Conservation (phyloP, 139 green algal species). For the Coccomyxa sp. region DNA sequence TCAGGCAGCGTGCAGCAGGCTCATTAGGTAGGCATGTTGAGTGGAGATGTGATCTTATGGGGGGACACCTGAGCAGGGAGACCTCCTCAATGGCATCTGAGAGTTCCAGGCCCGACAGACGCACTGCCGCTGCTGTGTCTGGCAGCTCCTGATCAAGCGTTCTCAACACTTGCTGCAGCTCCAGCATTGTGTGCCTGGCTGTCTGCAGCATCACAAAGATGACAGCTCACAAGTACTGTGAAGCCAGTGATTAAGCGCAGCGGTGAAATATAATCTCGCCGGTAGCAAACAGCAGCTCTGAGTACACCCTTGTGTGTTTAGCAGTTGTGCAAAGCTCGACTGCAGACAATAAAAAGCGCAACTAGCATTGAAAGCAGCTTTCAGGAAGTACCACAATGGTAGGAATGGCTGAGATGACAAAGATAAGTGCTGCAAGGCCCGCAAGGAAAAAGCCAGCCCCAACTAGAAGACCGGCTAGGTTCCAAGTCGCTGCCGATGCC, state of each 20-base stretch:
- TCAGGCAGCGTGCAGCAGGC: too few relatives aligned
- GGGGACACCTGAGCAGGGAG: conserved; percentile 18
- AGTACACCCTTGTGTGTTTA: too few relatives aligned
- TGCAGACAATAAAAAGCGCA: too few relatives aligned
- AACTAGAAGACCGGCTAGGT: not conserved
- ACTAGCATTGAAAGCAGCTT: too few relatives aligned
- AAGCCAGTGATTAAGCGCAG: too few relatives aligned
- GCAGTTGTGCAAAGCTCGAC: too few relatives aligned
- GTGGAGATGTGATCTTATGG: too few relatives aligned
- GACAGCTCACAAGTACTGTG: too few relatives aligned
- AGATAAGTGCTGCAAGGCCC: not conserved
- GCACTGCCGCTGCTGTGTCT: conserved; percentile 36
- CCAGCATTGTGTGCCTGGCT: conserved; percentile 18
- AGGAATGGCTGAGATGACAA: not conserved
- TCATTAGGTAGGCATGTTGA: too few relatives aligned
- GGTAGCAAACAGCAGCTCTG: too few relatives aligned
- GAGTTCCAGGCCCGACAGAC: conserved; percentile 42
- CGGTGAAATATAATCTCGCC: too few relatives aligned
- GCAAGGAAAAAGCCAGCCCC: not conserved
- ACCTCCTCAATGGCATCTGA: conserved; percentile 41
- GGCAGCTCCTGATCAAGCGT: conserved; percentile 31
- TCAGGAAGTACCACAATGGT: not conserved
- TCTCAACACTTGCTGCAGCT: conserved; percentile 15
- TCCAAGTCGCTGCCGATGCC: not conserved
- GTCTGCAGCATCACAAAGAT: conserved; percentile 8